Percentiles rank a stretch among this genome's conserved stretches.
phyloP scores from a whole-genome alignment of 2,329 filamentous ascomycete species.

The Xylariaceae sp. region DNA sequence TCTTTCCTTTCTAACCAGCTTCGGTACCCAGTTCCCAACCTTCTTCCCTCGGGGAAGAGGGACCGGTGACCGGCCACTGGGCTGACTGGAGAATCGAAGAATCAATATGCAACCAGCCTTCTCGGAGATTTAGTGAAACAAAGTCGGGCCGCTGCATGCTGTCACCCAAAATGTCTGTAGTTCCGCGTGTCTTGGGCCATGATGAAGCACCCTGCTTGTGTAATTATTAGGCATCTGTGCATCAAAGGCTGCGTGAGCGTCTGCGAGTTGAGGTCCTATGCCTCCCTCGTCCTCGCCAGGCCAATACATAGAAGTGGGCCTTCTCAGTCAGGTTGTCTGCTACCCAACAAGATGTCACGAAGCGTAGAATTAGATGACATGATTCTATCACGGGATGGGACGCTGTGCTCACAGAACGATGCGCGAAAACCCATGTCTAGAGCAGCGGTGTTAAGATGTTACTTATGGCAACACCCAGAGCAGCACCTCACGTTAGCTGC shows the following conservation, averaged over 20 bases:
- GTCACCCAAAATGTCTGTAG: slow-evolving; percentile 11
- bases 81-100: slow-evolving; percentile 18
- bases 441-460: neutral
- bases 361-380: neutral
- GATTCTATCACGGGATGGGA: neutral
- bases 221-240: slow-evolving; percentile 12
- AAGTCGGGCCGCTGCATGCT: slow-evolving; percentile 21
- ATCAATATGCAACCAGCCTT: slow-evolving; percentile 28
- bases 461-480: neutral
- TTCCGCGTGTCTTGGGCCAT: slow-evolving; percentile 2
- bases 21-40: neutral
- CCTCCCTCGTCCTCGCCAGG: neutral
- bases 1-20: neutral
- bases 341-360: neutral
- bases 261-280: neutral
- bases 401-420: neutral
- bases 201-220: slow-evolving; percentile 5
- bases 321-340: neutral
- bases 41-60: neutral
- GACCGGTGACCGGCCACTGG: neutral
- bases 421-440: neutral
- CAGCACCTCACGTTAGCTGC: neutral
- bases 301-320: neutral
- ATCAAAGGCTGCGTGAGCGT: neutral
- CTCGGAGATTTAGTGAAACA: slow-evolving; percentile 31